Base-by-base conservation (phyloP, 2,329 filamentous ascomycete genomes). In the Monosporascus sp. region DNA sequence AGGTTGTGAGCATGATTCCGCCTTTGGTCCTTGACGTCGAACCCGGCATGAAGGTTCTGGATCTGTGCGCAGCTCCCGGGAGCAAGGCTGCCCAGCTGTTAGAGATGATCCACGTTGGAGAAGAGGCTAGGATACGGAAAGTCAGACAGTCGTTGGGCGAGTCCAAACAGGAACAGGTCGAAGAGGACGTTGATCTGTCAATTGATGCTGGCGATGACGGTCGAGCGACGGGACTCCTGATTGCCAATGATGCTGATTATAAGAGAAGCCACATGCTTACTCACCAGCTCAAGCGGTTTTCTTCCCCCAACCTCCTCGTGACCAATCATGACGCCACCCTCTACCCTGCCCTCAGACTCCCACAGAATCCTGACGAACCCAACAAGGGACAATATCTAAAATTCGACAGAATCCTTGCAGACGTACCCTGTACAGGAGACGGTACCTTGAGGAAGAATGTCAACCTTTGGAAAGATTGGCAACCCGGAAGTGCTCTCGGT, bases 1-100 rank as follows among this genome's bases (percentile, higher is more conserved):
- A 99, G 74, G 88, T 96, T 45, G 94, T 99, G 65, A 96, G 90
- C 76, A 99, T 99, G 94, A 97, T 99, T 57, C 94, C 94, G 25
- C 94, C 94, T 25, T 81, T 97, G 62, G 79, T 97, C 63, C 88
- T 99, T 78, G 92, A 97, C 65, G 80, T 97, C 49, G 84, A 84
- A 62, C 92, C 94, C 5, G 90, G 92, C 50, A 96, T 97, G 86
- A 88, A 87, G 1, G 92, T 97, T 9, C 75, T 99, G 62, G 94
- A 99, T 70, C 86, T 99, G 76, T 99, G 94, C 72, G 94, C 94
- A 54, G 94, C 94, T 1, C 94, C 94, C 1, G 94, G 94, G 55
- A 97, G 93, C 77, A 99, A 99, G 78, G 92, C 94, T 14, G 90
- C 91, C 3, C 94, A 99, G 75, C 75, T 99, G 53, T 83, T 97